phyloP scores from a whole-genome alignment of 306 rosid species.

The Pterocarpus macrocarpus region DNA sequence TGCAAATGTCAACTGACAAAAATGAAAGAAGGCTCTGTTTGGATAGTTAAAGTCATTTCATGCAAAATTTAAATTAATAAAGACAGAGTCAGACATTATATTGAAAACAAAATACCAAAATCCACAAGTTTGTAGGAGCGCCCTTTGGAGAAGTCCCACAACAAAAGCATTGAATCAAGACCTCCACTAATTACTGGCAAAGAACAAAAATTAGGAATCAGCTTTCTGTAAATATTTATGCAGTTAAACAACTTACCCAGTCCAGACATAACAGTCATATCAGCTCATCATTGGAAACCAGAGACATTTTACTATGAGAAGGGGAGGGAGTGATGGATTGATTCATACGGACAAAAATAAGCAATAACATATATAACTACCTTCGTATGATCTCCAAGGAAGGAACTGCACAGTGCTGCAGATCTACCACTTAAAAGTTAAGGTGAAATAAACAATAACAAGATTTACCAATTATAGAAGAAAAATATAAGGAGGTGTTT shows the following conservation, averaged over 20 bases:
- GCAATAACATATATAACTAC: conserved; percentile 52
- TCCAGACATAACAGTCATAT: conserved; percentile 16
- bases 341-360: conserved; percentile 11
- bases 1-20: conserved; percentile 20
- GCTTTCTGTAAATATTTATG: conserved; percentile 28
- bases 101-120: conserved; percentile 62
- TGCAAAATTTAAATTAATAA: conserved; percentile 23
- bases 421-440: conserved; percentile 69
- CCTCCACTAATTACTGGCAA: conserved; percentile 90
- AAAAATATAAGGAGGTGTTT: conserved; percentile 12
- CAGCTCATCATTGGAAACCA: conserved; percentile 31
- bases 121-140: conserved; percentile 72
- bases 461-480: conserved; percentile 16
- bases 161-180: conserved; percentile 83
- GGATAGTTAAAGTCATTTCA: conserved; percentile 18
- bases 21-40: conserved; percentile 18
- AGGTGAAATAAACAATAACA: conserved; percentile 50
- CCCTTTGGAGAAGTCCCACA: conserved; percentile 96
- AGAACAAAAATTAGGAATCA: conserved; percentile 35
- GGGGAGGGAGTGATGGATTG: background rate
- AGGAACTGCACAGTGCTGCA: conserved; percentile 92
- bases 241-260: conserved; percentile 20
- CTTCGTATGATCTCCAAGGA: conserved; percentile 99
- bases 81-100: conserved; percentile 29
- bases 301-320: background rate